A percentile compares a stretch with the other conserved stretches of the same genome.
phyloP scores from a whole-genome alignment of 805 yeast genomes.

The Myxozyma kluyveri region DNA sequence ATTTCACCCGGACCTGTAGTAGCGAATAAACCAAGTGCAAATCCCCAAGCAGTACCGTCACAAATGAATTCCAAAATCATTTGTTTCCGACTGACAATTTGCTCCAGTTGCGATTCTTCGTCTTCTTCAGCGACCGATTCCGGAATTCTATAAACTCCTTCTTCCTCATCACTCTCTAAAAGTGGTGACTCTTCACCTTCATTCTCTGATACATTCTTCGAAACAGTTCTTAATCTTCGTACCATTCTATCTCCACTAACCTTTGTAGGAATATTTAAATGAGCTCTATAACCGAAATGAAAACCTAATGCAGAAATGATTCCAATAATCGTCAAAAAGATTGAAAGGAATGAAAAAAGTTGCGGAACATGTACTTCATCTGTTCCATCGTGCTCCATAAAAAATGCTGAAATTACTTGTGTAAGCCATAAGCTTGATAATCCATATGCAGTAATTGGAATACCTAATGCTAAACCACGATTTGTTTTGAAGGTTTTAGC shows the following conservation, averaged over 20 bases:
- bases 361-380: constrained; percentile 23
- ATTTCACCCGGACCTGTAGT: constrained; percentile 82
- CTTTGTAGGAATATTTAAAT: not conserved
- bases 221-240: not conserved
- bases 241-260: not conserved
- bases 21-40: constrained; percentile 62
- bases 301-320: constrained; percentile 21
- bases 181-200: not conserved
- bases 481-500: constrained; percentile 37
- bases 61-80: constrained; percentile 37
- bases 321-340: constrained; percentile 25
- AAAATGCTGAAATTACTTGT: constrained; percentile 49
- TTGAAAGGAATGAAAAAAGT: constrained; percentile 27
- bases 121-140: too few relatives aligned
- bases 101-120: not conserved
- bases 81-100: not conserved
- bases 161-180: not conserved
- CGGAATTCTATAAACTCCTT: too few relatives aligned
- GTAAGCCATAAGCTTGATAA: constrained; percentile 74
- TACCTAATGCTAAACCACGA: constrained; percentile 77
- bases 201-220: not conserved
- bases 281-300: constrained; percentile 13
- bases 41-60: constrained; percentile 61
- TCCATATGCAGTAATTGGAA: constrained; percentile 88
- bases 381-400: constrained; percentile 25